Percentiles rank a stretch among this genome's conserved stretches.
Conservation (phyloP, 2,329 filamentous ascomycete species). For the Chaetomiaceae sp. region DNA sequence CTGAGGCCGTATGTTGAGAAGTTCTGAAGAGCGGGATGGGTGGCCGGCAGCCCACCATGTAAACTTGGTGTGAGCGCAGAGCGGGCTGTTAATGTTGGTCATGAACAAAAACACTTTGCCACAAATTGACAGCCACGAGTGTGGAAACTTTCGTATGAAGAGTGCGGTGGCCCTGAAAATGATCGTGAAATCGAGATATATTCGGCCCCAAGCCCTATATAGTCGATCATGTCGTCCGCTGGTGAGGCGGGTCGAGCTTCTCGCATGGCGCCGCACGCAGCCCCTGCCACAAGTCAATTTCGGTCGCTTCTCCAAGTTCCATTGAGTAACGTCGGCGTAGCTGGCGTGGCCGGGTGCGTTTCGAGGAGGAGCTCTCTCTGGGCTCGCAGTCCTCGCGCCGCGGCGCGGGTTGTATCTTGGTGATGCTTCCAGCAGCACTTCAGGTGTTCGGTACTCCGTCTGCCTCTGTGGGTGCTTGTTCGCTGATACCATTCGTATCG, state of each 20-base stretch:
- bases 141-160: not conserved
- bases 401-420: constrained; percentile 13
- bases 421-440: constrained; percentile 2
- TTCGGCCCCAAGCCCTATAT: constrained; percentile 12
- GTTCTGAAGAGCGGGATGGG: constrained; percentile 48
- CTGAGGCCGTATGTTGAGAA: constrained; percentile 77
- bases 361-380: constrained; percentile 20
- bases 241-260: not conserved
- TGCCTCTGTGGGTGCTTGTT: constrained; percentile 6
- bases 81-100: not conserved
- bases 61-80: no score
- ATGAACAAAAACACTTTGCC: no score
- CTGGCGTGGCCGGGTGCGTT: constrained; percentile 11
- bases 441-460: constrained; percentile 26
- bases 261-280: not conserved
- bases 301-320: constrained; percentile 1
- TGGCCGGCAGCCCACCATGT: no score
- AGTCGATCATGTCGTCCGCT: constrained; percentile 3
- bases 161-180: not conserved
- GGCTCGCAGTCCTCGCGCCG: constrained; percentile 18
- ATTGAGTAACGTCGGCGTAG: constrained; percentile 5
- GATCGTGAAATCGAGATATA: constrained; percentile 4
- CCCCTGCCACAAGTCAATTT: constrained; percentile 2
- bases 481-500: constrained; percentile 15
- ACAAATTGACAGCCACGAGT: no score